Evolutionary conservation across 1,139 yeast genomes (phyloP).

Genomic region (Kluyveromyces sp.): DNA sequence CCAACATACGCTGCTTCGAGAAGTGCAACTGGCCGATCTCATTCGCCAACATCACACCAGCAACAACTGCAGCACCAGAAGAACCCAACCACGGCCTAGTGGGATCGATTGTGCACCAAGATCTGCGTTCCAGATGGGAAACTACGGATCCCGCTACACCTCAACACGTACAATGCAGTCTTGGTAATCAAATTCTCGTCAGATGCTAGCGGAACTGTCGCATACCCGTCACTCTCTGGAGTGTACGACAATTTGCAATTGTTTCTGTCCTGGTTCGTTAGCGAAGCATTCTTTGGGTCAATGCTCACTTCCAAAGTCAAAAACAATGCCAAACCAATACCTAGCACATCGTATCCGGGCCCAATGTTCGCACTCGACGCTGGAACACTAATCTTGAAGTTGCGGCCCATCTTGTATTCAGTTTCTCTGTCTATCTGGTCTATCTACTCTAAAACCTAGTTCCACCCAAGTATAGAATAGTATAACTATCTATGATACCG

Average conservation of each 20-base stretch:
- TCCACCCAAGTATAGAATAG: not conserved
- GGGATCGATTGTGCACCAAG: slow-evolving; percentile 83
- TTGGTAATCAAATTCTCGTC: slow-evolving; percentile 81
- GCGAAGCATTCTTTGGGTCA: slow-evolving; percentile 42
- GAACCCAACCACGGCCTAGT: slow-evolving; percentile 91
- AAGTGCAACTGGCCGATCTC: slow-evolving; percentile 69
- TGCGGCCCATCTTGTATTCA: slow-evolving; percentile 30
- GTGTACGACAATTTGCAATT: slow-evolving; percentile 66
- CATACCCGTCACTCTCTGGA: slow-evolving; percentile 66
- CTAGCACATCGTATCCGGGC: slow-evolving; percentile 95
- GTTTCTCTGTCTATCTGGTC: not conserved
- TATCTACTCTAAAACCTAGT: not conserved
- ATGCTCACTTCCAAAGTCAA: slow-evolving; percentile 61
- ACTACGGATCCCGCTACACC: slow-evolving; percentile 64
- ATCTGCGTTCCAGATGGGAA: slow-evolving; percentile 84
- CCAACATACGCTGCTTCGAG: slow-evolving; percentile 75
- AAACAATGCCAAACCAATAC: slow-evolving; percentile 73
- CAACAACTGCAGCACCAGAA: slow-evolving; percentile 98
- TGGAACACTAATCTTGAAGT: slow-evolving; percentile 67
- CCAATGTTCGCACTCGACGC: slow-evolving; percentile 98
- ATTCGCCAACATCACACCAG: slow-evolving; percentile 89
- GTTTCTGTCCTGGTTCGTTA: slow-evolving; percentile 51
- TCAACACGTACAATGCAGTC: slow-evolving; percentile 82
- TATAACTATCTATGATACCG: too few relatives aligned
- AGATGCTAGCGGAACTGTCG: slow-evolving; percentile 65